A percentile compares a stretch with the other conserved stretches of the same genome.
Evolutionary conservation across 768 basidiomycete genomes (phyloP).

Genomic region (Lactarius vividus): DNA sequence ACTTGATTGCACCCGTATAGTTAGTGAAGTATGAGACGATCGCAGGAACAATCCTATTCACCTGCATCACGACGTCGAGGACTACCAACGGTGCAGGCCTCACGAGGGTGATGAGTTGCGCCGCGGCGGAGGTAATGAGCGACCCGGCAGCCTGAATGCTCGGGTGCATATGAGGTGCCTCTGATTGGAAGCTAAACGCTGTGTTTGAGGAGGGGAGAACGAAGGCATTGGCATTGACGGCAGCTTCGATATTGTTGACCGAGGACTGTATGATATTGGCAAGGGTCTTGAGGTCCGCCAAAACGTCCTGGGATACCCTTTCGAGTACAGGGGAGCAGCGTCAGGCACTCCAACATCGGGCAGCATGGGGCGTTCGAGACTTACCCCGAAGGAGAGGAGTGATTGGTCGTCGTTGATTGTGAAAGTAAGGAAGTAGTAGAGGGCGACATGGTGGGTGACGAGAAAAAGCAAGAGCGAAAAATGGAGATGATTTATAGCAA

Average conservation of each 20-base stretch:
- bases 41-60: not conserved
- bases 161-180: not conserved
- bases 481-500: too few relatives aligned
- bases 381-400: not conserved
- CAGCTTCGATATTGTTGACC: not conserved
- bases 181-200: not conserved
- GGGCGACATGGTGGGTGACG: not conserved
- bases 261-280: slow-evolving; percentile 9
- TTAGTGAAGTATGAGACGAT: not conserved
- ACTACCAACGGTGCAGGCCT: not conserved
- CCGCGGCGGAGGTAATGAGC: slow-evolving; percentile 1
- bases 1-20: not conserved
- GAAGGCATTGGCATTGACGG: not conserved
- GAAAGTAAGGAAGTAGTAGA: not conserved
- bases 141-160: not conserved
- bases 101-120: not conserved
- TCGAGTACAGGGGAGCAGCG: not conserved
- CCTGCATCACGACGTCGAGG: slow-evolving; percentile 4
- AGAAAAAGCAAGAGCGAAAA: not conserved
- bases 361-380: not conserved
- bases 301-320: not conserved
- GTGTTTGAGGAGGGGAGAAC: not conserved
- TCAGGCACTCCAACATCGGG: not conserved
- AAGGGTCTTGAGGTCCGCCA: slow-evolving; percentile 4
- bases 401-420: not conserved